A percentile compares a stretch with the other conserved stretches of the same genome.
Evolutionary conservation across 805 yeast species (phyloP).

Genomic region (Zygoascus biomembranicola): DNA sequence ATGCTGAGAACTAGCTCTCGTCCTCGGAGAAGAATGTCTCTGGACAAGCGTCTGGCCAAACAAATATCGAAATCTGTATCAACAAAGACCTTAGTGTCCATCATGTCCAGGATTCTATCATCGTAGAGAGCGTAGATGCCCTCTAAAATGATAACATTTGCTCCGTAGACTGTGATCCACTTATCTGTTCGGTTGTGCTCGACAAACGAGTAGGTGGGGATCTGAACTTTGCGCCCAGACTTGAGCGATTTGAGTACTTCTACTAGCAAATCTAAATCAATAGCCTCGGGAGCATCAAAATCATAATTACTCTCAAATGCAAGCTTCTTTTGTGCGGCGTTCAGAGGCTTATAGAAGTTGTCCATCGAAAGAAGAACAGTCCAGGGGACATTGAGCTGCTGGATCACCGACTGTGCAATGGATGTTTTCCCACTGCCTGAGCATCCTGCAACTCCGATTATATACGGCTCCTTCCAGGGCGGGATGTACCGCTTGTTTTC

Average conservation of each 20-base stretch:
- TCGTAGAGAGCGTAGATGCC: conserved; percentile 82
- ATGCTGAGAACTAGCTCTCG: conserved; percentile 76
- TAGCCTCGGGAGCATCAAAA: conserved; percentile 79
- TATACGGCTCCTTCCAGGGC: conserved; percentile 84
- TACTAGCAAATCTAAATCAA: conserved; percentile 68
- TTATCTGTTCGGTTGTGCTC: conserved; percentile 55
- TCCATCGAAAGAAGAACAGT: conserved; percentile 84
- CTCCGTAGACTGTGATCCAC: conserved; percentile 77
- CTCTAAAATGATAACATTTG: conserved; percentile 85
- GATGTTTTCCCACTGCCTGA: conserved; percentile 88
- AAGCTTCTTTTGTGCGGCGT: conserved; percentile 44
- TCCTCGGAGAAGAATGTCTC: conserved; percentile 83
- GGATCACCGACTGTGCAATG: conserved; percentile 74
- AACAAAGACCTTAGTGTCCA: conserved; percentile 84
- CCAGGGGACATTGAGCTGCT: conserved; percentile 78
- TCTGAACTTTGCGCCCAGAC: conserved; percentile 37
- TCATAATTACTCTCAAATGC: conserved; percentile 73
- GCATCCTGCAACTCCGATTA: conserved; percentile 80
- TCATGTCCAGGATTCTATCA: conserved; percentile 55
- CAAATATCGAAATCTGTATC: conserved; percentile 94
- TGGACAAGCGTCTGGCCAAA: conserved; percentile 73
- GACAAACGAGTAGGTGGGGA: conserved; percentile 65
- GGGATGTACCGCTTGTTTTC: conserved; percentile 44
- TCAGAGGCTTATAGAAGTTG: conserved; percentile 78
- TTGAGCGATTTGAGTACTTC: conserved; percentile 54